Percentiles rank a stretch among this genome's conserved stretches.
Evolutionary conservation across 257 asterid species (phyloP).

Genomic region (Leonotis leonurus): DNA sequence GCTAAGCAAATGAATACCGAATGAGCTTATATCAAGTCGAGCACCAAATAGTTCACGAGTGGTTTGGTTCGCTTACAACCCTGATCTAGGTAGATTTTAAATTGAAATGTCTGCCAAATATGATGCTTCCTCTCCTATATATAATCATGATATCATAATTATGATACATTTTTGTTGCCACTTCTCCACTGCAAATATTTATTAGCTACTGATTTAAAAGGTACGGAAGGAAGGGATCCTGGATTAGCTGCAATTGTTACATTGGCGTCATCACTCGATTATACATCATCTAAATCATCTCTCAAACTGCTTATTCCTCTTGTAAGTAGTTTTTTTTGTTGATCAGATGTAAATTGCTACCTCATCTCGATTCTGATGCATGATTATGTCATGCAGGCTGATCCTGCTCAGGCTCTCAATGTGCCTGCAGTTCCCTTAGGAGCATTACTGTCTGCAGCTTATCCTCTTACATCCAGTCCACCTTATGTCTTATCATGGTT

Average conservation of each 20-base stretch:
- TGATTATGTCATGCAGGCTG: slow-evolving; percentile 56
- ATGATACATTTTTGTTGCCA: neutral
- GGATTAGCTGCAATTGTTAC: slow-evolving; percentile 82
- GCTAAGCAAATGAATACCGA: no score
- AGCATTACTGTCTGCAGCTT: slow-evolving; percentile 80
- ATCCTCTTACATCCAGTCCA: slow-evolving; percentile 87
- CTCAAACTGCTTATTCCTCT: slow-evolving; percentile 80
- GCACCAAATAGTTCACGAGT: no score
- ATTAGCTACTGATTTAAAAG: slow-evolving; percentile 27
- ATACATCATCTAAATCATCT: slow-evolving; percentile 74
- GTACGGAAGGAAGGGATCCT: slow-evolving; percentile 64
- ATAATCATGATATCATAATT: neutral
- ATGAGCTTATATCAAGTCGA: no score
- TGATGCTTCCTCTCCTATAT: neutral
- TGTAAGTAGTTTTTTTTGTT: slow-evolving; percentile 44
- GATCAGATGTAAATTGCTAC: slow-evolving; percentile 13
- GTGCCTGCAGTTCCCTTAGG: slow-evolving; percentile 98
- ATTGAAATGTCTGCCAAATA: slow-evolving; percentile 1
- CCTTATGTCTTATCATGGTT: slow-evolving; percentile 86
- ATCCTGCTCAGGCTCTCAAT: slow-evolving; percentile 91
- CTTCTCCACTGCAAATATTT: slow-evolving; percentile 1
- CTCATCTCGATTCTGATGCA: neutral
- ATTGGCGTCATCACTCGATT: slow-evolving; percentile 92
- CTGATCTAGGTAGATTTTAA: neutral
- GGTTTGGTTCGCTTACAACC: no score